These are phyloP conservation scores for Tetracladium setigerum DNA, from an alignment of 495 filamentous ascomycete genomes.

Conservation along the genomic window DNA sequence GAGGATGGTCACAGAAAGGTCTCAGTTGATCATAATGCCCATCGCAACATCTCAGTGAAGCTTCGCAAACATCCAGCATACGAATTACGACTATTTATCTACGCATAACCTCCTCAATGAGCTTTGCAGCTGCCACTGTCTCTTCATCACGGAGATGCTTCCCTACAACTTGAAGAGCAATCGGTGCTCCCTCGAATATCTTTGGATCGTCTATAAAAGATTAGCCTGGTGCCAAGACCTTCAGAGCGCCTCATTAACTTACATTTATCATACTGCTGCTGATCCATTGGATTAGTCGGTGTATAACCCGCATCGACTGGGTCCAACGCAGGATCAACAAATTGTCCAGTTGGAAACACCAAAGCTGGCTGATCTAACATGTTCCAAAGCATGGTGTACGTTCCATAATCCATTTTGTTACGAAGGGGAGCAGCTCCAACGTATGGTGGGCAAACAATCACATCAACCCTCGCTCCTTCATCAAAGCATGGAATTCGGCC, in stretches of 20 bases:
- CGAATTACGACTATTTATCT: constrained; percentile 9
- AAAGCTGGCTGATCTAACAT: constrained; percentile 7
- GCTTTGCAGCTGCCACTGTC: constrained; percentile 19
- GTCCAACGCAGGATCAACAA: not conserved
- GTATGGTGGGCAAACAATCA: constrained; percentile 9
- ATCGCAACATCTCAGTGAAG: too few relatives aligned
- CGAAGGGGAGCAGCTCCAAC: constrained; percentile 3
- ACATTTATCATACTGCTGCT: not conserved
- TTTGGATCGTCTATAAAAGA: constrained; percentile 24
- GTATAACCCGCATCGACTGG: not conserved
- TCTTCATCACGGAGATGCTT: constrained; percentile 38
- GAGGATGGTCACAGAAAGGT: too few relatives aligned
- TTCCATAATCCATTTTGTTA: not conserved
- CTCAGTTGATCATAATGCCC: too few relatives aligned
- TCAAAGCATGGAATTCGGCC: constrained; percentile 11
- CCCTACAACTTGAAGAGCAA: constrained; percentile 36
- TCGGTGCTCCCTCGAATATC: constrained; percentile 32
- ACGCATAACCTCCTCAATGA: constrained; percentile 18
- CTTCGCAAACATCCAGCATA: too few relatives aligned
- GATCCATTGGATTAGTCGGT: constrained; percentile 1
- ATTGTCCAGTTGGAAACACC: constrained; percentile 3
- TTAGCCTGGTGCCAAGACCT: not conserved
- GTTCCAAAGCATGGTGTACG: constrained; percentile 12
- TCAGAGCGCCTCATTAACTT: not conserved
- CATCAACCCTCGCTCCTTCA: constrained; percentile 20